Evolutionary conservation across 352 stramenopile genomes (phyloP).

Genomic region (Globisporangium polare): DNA sequence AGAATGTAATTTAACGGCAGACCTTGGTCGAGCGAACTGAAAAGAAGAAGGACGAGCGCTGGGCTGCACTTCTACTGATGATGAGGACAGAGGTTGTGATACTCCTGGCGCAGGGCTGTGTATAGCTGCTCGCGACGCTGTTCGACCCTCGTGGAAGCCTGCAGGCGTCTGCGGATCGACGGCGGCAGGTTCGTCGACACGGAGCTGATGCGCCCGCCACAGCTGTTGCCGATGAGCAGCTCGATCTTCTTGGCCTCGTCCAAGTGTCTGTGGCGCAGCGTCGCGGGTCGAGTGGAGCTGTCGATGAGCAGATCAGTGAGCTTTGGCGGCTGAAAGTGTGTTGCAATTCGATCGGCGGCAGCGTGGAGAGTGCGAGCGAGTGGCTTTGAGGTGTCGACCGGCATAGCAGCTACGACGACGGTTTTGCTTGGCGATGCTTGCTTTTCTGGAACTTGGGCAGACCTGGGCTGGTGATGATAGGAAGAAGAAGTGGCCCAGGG

Average conservation of each 20-base stretch:
- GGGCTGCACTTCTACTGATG: conserved; percentile 1
- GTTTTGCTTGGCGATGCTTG: background rate
- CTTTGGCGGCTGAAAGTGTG: conserved; percentile 19
- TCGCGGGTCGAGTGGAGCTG: conserved; percentile 27
- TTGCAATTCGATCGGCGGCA: background rate
- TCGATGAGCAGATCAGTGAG: conserved; percentile 50
- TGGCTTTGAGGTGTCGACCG: background rate
- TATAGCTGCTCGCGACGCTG: conserved; percentile 57
- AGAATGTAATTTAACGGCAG: conserved; percentile 25
- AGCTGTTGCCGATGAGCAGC: conserved; percentile 57
- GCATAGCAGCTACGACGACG: background rate
- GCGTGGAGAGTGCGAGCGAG: background rate
- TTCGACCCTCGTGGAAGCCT: conserved; percentile 34
- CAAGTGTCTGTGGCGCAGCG: conserved; percentile 20
- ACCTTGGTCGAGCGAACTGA: conserved; percentile 14
- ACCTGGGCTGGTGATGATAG: background rate
- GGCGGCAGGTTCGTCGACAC: conserved; percentile 44
- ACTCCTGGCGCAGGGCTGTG: conserved; percentile 42
- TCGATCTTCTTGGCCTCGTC: conserved; percentile 70
- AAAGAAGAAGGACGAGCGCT: background rate
- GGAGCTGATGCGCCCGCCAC: conserved; percentile 42
- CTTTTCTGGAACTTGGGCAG: background rate
- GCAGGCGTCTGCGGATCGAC: conserved; percentile 44
- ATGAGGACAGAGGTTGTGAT: conserved; percentile 22
- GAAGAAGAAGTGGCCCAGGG: background rate